Evolutionary conservation across 2,329 filamentous ascomycete genomes (phyloP).

Genomic region (Aspergillus flavus): DNA sequence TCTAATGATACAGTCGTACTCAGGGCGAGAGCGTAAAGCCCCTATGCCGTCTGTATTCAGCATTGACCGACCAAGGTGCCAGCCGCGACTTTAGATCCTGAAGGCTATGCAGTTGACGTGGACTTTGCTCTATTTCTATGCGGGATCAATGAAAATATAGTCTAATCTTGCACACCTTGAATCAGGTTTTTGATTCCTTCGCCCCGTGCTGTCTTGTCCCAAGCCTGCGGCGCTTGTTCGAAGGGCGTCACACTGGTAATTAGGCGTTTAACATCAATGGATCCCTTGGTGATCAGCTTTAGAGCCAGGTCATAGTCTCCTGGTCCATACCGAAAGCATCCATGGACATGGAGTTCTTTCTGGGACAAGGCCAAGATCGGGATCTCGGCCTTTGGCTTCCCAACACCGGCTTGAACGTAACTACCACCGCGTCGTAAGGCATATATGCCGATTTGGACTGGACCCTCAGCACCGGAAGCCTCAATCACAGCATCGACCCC

Average conservation of each 20-base stretch:
- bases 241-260: constrained; percentile 37
- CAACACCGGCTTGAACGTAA: constrained; percentile 37
- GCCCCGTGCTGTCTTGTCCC: constrained; percentile 28
- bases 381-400: constrained; percentile 38
- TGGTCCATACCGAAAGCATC: constrained; percentile 33
- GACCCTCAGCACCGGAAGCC: constrained; percentile 46
- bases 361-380: constrained; percentile 36
- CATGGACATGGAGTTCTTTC: constrained; percentile 34
- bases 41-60: background rate
- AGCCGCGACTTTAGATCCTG: background rate
- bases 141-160: background rate
- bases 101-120: background rate
- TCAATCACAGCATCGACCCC: constrained; percentile 42
- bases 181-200: constrained; percentile 29
- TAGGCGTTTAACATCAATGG: constrained; percentile 31
- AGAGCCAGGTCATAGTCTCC: constrained; percentile 39
- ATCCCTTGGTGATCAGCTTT: constrained; percentile 29
- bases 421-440: constrained; percentile 28
- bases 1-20: background rate
- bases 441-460: constrained; percentile 48
- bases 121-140: background rate
- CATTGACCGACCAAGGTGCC: too few species aligned
- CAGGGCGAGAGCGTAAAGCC: background rate
- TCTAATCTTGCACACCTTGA: constrained; percentile 15
- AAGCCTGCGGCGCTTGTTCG: constrained; percentile 38